Percentiles rank a stretch among this genome's conserved stretches.
Conservation (phyloP, 148 eudicot genomes). For the Rhododendron ovatum region DNA sequence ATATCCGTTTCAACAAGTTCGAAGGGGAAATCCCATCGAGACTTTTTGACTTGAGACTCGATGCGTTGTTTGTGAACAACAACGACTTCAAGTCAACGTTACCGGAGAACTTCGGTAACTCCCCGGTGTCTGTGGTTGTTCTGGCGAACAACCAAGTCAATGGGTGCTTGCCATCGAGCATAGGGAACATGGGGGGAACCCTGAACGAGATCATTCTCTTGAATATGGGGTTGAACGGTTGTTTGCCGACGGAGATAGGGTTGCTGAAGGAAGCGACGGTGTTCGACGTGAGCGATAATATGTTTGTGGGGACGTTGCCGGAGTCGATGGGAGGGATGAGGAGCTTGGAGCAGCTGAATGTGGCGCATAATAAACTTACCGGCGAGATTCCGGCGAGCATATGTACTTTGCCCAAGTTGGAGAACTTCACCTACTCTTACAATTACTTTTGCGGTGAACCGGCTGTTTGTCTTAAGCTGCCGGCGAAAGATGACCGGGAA, state of each 20-base stretch:
- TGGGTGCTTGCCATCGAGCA: conserved; percentile 57
- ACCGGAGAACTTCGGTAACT: conserved; percentile 55
- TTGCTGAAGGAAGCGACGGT: conserved; percentile 37
- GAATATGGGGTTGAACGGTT: conserved; percentile 38
- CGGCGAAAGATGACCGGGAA: conserved; percentile 36
- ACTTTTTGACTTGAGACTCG: conserved; percentile 50
- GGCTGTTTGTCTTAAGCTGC: conserved; percentile 29
- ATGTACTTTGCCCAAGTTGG: conserved; percentile 53
- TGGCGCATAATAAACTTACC: conserved; percentile 47
- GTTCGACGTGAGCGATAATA: conserved; percentile 54
- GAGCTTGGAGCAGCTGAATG: conserved; percentile 59
- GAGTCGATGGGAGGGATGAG: conserved; percentile 45
- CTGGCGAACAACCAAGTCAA: conserved; percentile 52
- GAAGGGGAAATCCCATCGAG: conserved; percentile 37
- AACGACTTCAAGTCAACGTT: conserved; percentile 36
- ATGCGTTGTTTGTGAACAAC: conserved; percentile 65
- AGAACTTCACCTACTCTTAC: conserved; percentile 59
- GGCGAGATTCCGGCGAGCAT: conserved; percentile 57
- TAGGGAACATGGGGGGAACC: conserved; percentile 47
- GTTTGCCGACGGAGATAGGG: conserved; percentile 55
- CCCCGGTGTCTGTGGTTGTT: conserved; percentile 59
- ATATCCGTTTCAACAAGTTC: conserved; percentile 60
- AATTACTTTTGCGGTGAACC: conserved; percentile 53
- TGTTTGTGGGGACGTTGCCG: conserved; percentile 46
- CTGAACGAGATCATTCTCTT: conserved; percentile 47